Percentiles rank a stretch among this genome's conserved stretches.
Evolutionary conservation across 352 stramenopile species (phyloP).

Genomic region (Aphanomyces astaci): DNA sequence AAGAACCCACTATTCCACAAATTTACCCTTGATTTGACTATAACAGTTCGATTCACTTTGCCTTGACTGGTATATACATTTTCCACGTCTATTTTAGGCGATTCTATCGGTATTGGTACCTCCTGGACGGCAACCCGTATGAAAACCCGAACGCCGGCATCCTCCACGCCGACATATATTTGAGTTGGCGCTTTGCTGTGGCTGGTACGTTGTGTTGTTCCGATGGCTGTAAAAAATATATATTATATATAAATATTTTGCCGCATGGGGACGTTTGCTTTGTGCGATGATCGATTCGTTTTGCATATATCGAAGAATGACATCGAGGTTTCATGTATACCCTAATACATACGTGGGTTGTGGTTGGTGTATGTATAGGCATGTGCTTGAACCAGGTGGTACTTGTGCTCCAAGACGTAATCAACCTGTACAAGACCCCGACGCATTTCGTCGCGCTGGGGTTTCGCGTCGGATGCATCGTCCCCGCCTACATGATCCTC

Average conservation of each 20-base stretch:
- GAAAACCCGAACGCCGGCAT: conserved; percentile 75
- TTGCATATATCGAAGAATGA: no score
- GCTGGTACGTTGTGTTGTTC: background rate
- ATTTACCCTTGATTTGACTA: no score
- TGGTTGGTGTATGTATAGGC: conserved; percentile 28
- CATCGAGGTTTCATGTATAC: no score
- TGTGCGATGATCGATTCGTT: no score
- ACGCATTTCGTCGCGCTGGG: conserved; percentile 38
- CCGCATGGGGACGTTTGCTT: no score
- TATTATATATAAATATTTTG: no score
- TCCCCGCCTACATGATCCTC: conserved; percentile 50
- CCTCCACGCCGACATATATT: conserved; percentile 59
- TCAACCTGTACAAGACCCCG: conserved; percentile 15
- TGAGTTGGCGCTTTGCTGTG: conserved; percentile 58
- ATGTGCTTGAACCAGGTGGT: conserved; percentile 65
- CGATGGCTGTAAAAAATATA: no score
- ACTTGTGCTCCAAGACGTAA: conserved; percentile 66
- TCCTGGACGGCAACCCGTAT: conserved; percentile 73
- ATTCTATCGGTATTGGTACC: conserved; percentile 80
- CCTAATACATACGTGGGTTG: no score
- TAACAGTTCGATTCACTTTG: no score
- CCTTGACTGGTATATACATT: no score
- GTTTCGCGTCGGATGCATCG: conserved; percentile 53
- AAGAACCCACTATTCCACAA: no score
- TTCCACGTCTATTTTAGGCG: no score